Conservation (phyloP, 1,284 basidiomycete species). For the Boletus austroedulis region DNA sequence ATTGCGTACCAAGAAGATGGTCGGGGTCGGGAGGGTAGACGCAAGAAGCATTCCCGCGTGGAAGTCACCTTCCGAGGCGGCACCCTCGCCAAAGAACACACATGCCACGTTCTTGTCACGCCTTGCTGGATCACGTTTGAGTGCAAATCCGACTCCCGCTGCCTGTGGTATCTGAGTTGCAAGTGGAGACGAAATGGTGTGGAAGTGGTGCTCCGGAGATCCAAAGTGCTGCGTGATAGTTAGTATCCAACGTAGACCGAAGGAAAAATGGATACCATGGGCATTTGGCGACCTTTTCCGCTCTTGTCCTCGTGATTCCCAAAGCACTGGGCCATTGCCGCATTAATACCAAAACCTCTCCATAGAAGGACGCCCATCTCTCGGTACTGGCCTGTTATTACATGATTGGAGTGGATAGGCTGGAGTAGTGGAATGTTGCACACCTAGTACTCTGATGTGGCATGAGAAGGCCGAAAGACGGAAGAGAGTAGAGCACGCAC, state of each 20-base stretch:
- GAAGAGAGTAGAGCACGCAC: conserved; percentile 45
- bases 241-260: conserved; percentile 1
- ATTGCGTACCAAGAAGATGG: conserved; percentile 76
- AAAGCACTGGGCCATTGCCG: conserved; percentile 86
- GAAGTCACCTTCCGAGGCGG: conserved; percentile 78
- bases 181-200: conserved; percentile 92
- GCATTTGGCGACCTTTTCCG: conserved; percentile 89
- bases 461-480: conserved; percentile 9
- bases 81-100: conserved; percentile 87
- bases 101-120: conserved; percentile 77
- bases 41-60: conserved; percentile 76
- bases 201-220: conserved; percentile 81
- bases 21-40: conserved; percentile 71
- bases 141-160: conserved; percentile 87
- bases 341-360: conserved; percentile 74
- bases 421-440: conserved; percentile 10
- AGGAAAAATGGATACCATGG: conserved; percentile 54
- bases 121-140: conserved; percentile 76
- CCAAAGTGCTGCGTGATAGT: conserved; percentile 71
- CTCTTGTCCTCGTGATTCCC: conserved; percentile 79
- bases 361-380: conserved; percentile 90
- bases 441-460: conserved; percentile 57
- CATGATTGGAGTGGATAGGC: neutral
- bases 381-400: conserved; percentile 69
- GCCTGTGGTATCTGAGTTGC: conserved; percentile 96